Evolutionary conservation across 768 basidiomycete genomes (phyloP), one percentile per base, ranked within the genome.

Genomic region (Hericium alpestre): DNA sequence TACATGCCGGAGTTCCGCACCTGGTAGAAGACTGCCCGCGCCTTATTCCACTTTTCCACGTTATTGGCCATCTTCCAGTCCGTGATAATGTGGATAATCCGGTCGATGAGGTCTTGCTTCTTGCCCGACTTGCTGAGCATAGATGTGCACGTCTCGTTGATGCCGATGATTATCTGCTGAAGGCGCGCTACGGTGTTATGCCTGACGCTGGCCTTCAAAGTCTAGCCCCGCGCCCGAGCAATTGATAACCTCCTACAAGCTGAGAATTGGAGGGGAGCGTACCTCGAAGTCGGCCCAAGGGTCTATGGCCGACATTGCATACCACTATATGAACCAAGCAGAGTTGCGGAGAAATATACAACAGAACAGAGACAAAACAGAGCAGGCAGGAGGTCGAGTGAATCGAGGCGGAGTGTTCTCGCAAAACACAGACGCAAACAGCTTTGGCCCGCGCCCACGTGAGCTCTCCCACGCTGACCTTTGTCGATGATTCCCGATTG

Each of bases 91-190:
- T 64, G 62, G 48, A 79, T 70, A 59, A 93, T 84, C 59, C 87
- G 79, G 67, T 90, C 87, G 66, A 91, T 90, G 50, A 92, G 79
- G 38, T 92, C 91, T 64, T 90, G 86, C 67, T 93, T 93, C 74
- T 87, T 91, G 25, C 90, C 90, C 11, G 87, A 77, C 70, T 88
- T 90, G 55, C 79, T 74, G 27, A 90, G 73, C 63, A 78, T 76
- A 4, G 81, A 79, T 54, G 72, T 72, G 65, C 89, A 90, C 68
- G 90, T 84, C 39, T 88, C 87, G 72, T 90, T 90, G 63, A 92
- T 76, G 23, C 84, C 85, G 40, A 75, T 69, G 57, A 93, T 74
- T 63, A 93, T 88, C 66, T 86, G 84, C 70, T 93, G 92, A 61
- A 93, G 80, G 70, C 76, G 83, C 70, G 91, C 90, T 61, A 93